Evolutionary conservation across 352 stramenopile species (phyloP), one percentile per base, ranked within the genome.

Genomic region (Phytophthora podocarpi): DNA sequence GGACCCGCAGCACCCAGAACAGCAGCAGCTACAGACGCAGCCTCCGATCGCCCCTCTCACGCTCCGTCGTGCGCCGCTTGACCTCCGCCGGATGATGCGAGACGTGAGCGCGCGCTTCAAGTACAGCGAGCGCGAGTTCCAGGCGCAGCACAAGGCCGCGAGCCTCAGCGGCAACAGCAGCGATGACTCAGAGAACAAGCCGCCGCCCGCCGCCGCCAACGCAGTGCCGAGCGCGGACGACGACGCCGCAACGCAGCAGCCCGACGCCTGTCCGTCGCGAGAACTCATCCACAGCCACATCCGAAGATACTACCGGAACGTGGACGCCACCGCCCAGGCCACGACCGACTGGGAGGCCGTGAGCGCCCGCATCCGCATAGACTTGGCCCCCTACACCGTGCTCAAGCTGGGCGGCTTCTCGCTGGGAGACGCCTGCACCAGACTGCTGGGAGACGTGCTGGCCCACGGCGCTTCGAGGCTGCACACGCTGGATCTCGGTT

Each of bases 331-430:
- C 12, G 31, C 52, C 23, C 36, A 50, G 6, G 41, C 45, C 18
- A 43, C 64, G 20, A 66, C 59, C 6, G 70, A 72, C 43, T 79
- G 74, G 52, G 59, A 66, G 11, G 42, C 62, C 11, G 72, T 86
- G 20, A 74, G 72, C n/a, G 53, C 75, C n/a, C 74, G 77, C 18
- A 78, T 91, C 40, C 73, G 64, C 9, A 64, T 66, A 34, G 82
- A 91, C 43, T 43, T 91, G 30, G 67, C 77, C 16, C 80, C 78
- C 1, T 91, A 82, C 56, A 71, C 75, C 13, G 64, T 87, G 18
- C 70, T 94, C 30, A 94, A 93, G 56, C 79, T 94, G 2, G 80
- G 83, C n/a, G 82, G 83, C 32, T 91, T 93, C 41, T 89, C 84
- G 32, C 62, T 95, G 20, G 85, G 85, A 23, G 85, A 93, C 60